Evolutionary conservation across 2,329 filamentous ascomycete genomes (phyloP).

Genomic region (Cladorrhinum sp.): DNA sequence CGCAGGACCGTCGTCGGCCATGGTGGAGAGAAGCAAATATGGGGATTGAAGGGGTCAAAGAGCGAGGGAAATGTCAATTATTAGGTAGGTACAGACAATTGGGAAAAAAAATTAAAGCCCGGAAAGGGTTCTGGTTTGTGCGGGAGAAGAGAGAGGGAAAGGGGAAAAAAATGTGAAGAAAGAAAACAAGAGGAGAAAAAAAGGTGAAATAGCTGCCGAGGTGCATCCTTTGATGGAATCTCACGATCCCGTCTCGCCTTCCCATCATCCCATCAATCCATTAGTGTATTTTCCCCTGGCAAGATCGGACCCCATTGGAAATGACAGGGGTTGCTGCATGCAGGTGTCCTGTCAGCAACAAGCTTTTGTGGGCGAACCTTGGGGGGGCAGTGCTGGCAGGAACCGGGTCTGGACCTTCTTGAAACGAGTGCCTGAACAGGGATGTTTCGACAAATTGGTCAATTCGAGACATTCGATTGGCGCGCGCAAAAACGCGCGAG

Average conservation of each 20-base stretch:
- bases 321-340: background rate
- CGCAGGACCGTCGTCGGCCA: constrained; percentile 3
- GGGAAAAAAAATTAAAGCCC: background rate
- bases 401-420: background rate
- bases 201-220: background rate
- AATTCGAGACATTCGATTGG: background rate
- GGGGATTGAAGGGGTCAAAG: background rate
- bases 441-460: background rate
- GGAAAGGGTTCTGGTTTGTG: too few species aligned
- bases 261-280: too few species aligned
- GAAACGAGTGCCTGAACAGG: background rate
- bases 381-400: background rate
- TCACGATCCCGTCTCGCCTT: too few species aligned
- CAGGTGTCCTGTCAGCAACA: background rate
- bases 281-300: too few species aligned
- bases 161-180: background rate
- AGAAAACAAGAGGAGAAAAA: background rate
- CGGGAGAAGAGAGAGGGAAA: background rate
- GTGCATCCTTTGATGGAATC: background rate
- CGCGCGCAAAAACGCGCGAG: background rate
- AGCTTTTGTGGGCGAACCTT: too few species aligned
- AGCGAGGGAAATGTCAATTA: too few species aligned
- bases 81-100: too few species aligned
- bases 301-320: background rate
- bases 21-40: background rate